Base-by-base conservation (phyloP, 257 asterid genomes). In the Gynochthodes officinalis region DNA sequence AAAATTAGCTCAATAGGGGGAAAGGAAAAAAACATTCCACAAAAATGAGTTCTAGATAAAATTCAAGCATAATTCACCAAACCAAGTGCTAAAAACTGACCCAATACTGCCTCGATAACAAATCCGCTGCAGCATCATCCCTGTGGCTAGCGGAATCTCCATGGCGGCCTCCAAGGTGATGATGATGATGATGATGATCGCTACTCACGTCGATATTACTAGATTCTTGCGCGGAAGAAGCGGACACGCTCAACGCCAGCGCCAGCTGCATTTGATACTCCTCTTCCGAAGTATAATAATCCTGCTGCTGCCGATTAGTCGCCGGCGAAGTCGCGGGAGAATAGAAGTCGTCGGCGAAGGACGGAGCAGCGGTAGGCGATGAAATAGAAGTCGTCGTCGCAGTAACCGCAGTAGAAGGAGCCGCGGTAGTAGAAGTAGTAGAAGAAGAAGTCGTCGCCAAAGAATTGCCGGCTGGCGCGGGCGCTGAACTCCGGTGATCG, bases 181-280 rank as follows among this genome's bases (percentile, higher is more conserved):
- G 46, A 59, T 72, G 83, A 81, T 81, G 83, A 73, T 82, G 70
- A 76, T 75, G 83, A 75, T 84, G 75, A 78, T 76, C 79, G 32
- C 67, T 43, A 69, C 80, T 82, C 64, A 65, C 85, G 80, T 86
- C 89, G 71, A 77, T 53, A 33, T 33, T 19, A 58, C 73, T 65
- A 28, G 89, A 64, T 39, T 79, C 93, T 79, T 81, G 85, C 43
- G 85, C 87, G 21, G 96, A 88, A 5, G 97, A 89, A 1, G 80
- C 75, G 15, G 98, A 94, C 25, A 78, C 99, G 84, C 99, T 95
- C 68, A 95, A 78, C 21, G 98, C 99, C 78, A 95, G 80, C 76
- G 99, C 99, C 69, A 95, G 79, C 73, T 95, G 98, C 72, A 92
- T 93, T 84, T 89, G 94, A 62, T 89, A 92, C 80, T 95, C 99